Base-by-base conservation (phyloP, 805 yeast species). In the Wickerhamomyces subpelliculosus region DNA sequence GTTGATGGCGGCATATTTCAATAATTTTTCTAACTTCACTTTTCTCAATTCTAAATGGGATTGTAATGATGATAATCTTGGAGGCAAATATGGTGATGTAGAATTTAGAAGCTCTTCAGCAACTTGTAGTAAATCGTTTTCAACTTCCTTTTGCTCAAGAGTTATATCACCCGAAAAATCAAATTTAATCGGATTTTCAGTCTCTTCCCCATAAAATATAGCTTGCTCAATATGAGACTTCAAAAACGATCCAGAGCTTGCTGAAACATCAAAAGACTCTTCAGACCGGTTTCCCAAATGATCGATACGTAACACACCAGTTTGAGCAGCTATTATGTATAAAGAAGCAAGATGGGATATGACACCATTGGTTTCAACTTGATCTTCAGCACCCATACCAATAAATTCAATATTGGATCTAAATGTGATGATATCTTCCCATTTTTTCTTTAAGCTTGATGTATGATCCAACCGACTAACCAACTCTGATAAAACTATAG, bases 151-250 rank as follows among this genome's bases (percentile, higher is more conserved):
- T 2, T 56, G 42, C 22, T 70, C 69, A 39, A 77, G 59, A 8
- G 68, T 67, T 4, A 75, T 59, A 12, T 67, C 71, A 3, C 55
- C 50, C 4, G 72, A 67, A 31, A 59, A 70, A 52, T 58, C 65
- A 44, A 78, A 74, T 19, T 67, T 66, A 16, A 78, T 54, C 7
- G 80, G 79, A 41, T 66, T 73, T 16, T 57, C 51, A 2, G 52
- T 49, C 6, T 60, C 47, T 9, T 55, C 60, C 2, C 76, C 70
- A 44, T 75, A 84, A 49, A 80, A 82, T 1, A 89, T 75, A 0
- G 89, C 95, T 58, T 89, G 97, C 47, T 83, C 93, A 18, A 90
- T 74, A 48, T 80, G 89, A 0, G 86, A 73, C 52, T 80, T 80
- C 25, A 84, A 65, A 34, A 78, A 67, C 4, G 67, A 46, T 5